phyloP scores from a whole-genome alignment of 352 stramenopile genomes.

The Phytophthora sp. region DNA sequence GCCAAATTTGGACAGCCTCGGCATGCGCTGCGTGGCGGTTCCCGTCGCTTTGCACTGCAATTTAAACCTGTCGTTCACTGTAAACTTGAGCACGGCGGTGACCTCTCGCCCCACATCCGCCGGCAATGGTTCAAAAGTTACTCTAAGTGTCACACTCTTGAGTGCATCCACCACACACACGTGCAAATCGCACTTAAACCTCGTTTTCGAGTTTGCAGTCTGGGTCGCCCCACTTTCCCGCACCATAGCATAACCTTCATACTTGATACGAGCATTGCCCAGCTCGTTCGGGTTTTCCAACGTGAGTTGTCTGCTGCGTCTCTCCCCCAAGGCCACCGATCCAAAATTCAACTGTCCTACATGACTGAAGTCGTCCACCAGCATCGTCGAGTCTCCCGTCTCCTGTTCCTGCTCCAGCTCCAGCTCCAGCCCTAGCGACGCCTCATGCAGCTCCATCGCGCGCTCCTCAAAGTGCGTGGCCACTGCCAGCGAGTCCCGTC shows the following conservation, averaged over 20 bases:
- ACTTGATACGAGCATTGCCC: slow-evolving; percentile 69
- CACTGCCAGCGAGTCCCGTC: neutral
- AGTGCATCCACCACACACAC: slow-evolving; percentile 71
- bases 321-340: slow-evolving; percentile 49
- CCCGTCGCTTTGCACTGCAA: slow-evolving; percentile 59
- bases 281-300: slow-evolving; percentile 66
- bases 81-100: slow-evolving; percentile 57
- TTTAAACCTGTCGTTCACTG: slow-evolving; percentile 64
- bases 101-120: slow-evolving; percentile 51
- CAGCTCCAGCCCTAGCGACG: slow-evolving; percentile 1
- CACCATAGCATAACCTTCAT: slow-evolving; percentile 65
- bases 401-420: neutral
- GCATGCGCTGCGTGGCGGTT: slow-evolving; percentile 22
- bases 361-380: slow-evolving; percentile 54
- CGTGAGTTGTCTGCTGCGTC: slow-evolving; percentile 52
- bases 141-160: slow-evolving; percentile 53
- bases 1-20: slow-evolving; percentile 33
- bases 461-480: slow-evolving; percentile 31
- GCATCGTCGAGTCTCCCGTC: slow-evolving; percentile 21
- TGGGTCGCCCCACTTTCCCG: slow-evolving; percentile 3
- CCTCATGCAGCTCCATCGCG: slow-evolving; percentile 16
- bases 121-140: slow-evolving; percentile 65
- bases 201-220: slow-evolving; percentile 17
- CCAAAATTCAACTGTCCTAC: slow-evolving; percentile 61
- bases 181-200: slow-evolving; percentile 79